These are phyloP conservation scores for Blastobotrys aristatus DNA, from an alignment of 1,139 yeast genomes.

Conservation along the genomic window DNA sequence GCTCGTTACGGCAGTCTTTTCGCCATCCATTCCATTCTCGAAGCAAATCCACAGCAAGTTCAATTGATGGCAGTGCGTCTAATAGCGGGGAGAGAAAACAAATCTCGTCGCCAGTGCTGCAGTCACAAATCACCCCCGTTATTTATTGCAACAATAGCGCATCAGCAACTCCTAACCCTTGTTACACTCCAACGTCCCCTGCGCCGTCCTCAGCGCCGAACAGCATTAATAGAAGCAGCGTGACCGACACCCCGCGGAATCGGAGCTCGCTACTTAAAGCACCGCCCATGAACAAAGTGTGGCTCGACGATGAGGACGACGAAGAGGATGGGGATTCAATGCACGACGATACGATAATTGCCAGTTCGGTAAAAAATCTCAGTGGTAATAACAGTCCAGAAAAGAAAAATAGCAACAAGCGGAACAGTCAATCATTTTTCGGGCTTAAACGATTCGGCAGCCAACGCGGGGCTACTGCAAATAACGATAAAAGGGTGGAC, in stretches of 20 bases:
- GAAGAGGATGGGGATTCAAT: constrained; percentile 9
- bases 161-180: not conserved
- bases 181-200: not conserved
- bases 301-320: constrained; percentile 27
- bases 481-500: not conserved
- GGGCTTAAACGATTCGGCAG: constrained; percentile 13
- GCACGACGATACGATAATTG: not conserved
- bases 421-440: not conserved
- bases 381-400: not conserved
- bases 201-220: not conserved
- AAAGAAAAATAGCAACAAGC: not conserved
- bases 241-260: not conserved
- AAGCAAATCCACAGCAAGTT: not conserved
- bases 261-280: constrained; percentile 14
- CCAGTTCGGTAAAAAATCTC: not conserved
- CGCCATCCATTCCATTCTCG: constrained; percentile 3
- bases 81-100: not conserved
- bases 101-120: constrained; percentile 8
- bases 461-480: constrained; percentile 1
- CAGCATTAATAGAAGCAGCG: not conserved
- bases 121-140: constrained; percentile 3
- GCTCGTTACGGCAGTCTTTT: constrained; percentile 4
- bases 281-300: constrained; percentile 27
- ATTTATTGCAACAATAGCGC: not conserved
- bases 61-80: not conserved